phyloP scores from a whole-genome alignment of 108 stramenopile species.

The Epithemia pelagica region DNA sequence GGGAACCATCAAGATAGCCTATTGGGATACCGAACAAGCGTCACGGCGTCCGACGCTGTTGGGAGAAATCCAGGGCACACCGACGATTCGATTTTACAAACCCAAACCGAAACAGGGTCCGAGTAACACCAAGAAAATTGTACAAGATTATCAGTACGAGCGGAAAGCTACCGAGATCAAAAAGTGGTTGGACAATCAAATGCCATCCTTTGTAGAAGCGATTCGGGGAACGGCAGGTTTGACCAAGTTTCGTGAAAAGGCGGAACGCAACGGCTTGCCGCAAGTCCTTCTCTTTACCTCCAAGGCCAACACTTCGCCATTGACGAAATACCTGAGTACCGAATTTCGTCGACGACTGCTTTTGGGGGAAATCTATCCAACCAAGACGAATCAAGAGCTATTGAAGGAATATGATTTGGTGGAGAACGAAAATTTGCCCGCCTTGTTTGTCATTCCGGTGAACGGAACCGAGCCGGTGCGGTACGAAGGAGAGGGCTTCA shows the following conservation, averaged over 20 bases:
- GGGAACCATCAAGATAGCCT: no score
- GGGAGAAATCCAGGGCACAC: constrained; percentile 56
- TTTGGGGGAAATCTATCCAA: constrained; percentile 38
- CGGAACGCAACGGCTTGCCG: constrained; percentile 40
- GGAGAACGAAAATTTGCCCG: constrained; percentile 20
- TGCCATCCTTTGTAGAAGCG: constrained; percentile 46
- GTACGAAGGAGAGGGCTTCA: constrained; percentile 39
- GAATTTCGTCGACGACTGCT: constrained; percentile 56
- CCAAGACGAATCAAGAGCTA: constrained; percentile 44
- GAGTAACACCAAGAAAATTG: constrained; percentile 41
- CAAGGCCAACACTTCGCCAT: constrained; percentile 31
- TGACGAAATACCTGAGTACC: constrained; percentile 48
- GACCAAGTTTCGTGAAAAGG: constrained; percentile 34
- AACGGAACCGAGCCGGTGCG: constrained; percentile 3
- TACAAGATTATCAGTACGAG: constrained; percentile 58
- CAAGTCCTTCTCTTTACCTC: constrained; percentile 47
- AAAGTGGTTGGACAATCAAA: constrained; percentile 42
- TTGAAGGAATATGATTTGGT: constrained; percentile 28
- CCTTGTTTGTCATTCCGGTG: constrained; percentile 28
- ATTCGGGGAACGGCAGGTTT: constrained; percentile 39
- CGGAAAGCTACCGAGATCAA: constrained; percentile 51
- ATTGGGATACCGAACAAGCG: constrained; percentile 60
- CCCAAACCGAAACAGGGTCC: constrained; percentile 48
- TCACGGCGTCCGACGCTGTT: constrained; percentile 39
- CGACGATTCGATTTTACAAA: constrained; percentile 47